Percentiles rank a stretch among this genome's conserved stretches.
Conservation (phyloP, 305 asterid genomes). For the Rubia tinctorum region DNA sequence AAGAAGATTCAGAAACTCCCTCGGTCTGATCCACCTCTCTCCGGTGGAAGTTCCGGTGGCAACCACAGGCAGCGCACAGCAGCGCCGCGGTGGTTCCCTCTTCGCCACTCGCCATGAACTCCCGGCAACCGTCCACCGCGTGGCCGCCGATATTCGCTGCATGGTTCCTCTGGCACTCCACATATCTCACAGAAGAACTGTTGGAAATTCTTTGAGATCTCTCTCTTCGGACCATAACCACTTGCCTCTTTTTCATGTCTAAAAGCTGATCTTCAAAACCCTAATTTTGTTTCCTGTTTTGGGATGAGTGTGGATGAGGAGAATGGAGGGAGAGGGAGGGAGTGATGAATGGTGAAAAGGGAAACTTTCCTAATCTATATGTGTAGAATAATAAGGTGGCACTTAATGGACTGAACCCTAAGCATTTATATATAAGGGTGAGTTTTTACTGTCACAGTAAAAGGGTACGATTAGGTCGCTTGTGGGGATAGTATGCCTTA, state of each 20-base stretch:
- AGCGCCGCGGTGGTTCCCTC: conserved; percentile 60
- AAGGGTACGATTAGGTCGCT: background rate
- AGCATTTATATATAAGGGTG: conserved; percentile 10
- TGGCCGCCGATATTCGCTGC: conserved; percentile 84
- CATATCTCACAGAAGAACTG: conserved; percentile 42
- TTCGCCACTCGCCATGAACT: conserved; percentile 83
- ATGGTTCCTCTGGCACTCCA: conserved; percentile 85
- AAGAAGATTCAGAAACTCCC: conserved; percentile 48
- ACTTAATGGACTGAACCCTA: conserved; percentile 25
- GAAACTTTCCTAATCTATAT: background rate
- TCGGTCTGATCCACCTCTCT: conserved; percentile 50
- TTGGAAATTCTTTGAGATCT: conserved; percentile 26
- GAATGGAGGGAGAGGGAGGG: background rate
- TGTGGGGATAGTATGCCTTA: conserved; percentile 4
- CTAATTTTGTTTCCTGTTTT: background rate
- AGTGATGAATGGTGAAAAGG: background rate
- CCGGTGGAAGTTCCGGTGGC: conserved; percentile 86
- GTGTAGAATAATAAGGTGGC: conserved; percentile 8
- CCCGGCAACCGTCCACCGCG: conserved; percentile 93
- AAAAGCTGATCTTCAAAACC: background rate
- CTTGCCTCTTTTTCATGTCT: conserved; percentile 56
- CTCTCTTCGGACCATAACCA: conserved; percentile 47
- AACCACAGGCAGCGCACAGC: conserved; percentile 86
- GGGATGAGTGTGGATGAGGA: background rate
- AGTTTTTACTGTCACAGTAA: conserved; percentile 15